phyloP scores from a whole-genome alignment of 2,329 filamentous ascomycete genomes.

The Geosmithia flava region DNA sequence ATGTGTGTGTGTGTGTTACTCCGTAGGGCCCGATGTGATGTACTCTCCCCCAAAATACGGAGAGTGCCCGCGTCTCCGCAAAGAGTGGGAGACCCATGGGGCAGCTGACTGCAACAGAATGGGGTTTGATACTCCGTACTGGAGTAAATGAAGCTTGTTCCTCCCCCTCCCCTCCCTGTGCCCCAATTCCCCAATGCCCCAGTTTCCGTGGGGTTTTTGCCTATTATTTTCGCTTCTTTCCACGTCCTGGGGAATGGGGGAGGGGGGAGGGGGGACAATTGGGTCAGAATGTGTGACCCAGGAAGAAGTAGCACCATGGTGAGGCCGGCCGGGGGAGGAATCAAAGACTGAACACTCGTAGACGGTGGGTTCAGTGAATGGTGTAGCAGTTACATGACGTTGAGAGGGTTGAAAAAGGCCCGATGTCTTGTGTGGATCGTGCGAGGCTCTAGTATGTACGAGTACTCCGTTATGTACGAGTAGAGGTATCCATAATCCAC shows the following conservation, averaged over 20 bases:
- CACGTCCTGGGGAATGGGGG: too few relatives aligned
- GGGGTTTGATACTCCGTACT: neutral
- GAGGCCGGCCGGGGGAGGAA: neutral
- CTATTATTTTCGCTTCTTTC: too few relatives aligned
- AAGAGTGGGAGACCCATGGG: neutral
- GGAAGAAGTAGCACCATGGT: neutral
- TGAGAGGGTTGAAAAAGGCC: neutral
- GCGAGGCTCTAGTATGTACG: too few relatives aligned
- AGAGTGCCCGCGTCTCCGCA: neutral
- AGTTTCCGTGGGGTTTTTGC: too few relatives aligned
- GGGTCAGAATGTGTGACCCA: neutral
- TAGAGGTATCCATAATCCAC: neutral
- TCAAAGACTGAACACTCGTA: neutral
- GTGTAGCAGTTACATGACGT: too few relatives aligned
- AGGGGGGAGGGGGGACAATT: too few relatives aligned
- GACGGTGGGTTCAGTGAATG: too few relatives aligned
- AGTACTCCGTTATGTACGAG: too few relatives aligned
- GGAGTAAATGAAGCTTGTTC: neutral
- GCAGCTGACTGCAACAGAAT: neutral
- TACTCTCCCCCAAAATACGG: neutral
- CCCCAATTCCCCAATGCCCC: too few relatives aligned
- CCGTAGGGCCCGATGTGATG: neutral
- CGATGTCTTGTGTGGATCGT: neutral
- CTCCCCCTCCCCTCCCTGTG: too few relatives aligned
- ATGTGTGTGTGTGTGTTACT: too few relatives aligned